Conservation (phyloP, 2,329 filamentous ascomycete species). For the Fusarium dlaminii region DNA sequence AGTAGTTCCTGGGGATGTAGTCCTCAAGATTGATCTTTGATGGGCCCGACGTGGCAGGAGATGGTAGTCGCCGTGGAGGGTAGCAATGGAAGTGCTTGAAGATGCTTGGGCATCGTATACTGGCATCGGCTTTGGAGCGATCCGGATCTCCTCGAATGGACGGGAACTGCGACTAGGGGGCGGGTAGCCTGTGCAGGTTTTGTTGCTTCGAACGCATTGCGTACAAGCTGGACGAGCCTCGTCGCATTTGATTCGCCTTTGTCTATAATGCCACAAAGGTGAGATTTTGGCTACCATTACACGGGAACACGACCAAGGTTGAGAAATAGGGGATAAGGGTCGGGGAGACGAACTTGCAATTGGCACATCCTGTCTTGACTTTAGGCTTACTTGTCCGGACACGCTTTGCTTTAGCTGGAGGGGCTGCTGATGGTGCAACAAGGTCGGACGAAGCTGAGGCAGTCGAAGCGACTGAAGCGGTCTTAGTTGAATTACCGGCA, state of each 20-base stretch:
- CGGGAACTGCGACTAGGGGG: conserved; percentile 60
- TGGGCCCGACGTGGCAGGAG: conserved; percentile 47
- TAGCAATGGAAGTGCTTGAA: conserved; percentile 11
- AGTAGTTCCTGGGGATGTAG: conserved; percentile 37
- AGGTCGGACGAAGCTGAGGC: conserved; percentile 4
- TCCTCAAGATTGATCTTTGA: conserved; percentile 31
- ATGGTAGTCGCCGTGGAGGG: conserved; percentile 38
- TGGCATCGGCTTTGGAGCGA: conserved; percentile 58
- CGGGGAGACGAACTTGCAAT: conserved; percentile 69
- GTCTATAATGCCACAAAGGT: conserved; percentile 51
- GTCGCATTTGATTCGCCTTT: conserved; percentile 72
- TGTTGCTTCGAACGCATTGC: conserved; percentile 68
- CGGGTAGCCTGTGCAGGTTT: conserved; percentile 70
- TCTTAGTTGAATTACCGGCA: background rate
- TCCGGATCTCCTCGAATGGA: conserved; percentile 58
- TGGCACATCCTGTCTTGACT: conserved; percentile 72
- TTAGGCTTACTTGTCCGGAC: conserved; percentile 66
- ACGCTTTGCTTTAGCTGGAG: conserved; percentile 49
- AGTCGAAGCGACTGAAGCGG: background rate
- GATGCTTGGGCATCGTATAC: conserved; percentile 35
- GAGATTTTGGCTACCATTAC: conserved; percentile 29
- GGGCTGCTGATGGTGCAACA: conserved; percentile 4
- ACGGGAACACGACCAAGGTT: conserved; percentile 11
- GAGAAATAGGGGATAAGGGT: background rate
- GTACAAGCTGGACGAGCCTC: conserved; percentile 68